These are phyloP conservation scores for Colletotrichum noveboracense DNA, from an alignment of 2,329 filamentous ascomycete genomes.

Conservation along the genomic window DNA sequence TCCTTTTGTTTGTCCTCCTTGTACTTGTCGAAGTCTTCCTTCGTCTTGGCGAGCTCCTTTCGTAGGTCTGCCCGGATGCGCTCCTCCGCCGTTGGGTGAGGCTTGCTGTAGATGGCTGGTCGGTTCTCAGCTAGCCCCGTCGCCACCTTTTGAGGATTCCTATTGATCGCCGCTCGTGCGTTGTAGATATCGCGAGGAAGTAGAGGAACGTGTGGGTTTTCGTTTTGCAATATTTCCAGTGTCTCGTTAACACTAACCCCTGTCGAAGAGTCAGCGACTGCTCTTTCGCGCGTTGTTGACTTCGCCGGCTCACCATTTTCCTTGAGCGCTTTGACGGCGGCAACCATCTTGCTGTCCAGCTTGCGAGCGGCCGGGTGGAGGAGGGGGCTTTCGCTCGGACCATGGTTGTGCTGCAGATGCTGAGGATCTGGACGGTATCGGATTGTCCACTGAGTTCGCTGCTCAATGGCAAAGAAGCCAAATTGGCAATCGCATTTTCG, in stretches of 20 bases:
- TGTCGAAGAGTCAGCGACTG: slow-evolving; percentile 42
- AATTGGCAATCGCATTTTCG: slow-evolving; percentile 73
- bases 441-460: slow-evolving; percentile 70
- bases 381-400: slow-evolving; percentile 70
- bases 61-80: slow-evolving; percentile 67
- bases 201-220: slow-evolving; percentile 68
- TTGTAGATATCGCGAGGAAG: slow-evolving; percentile 72
- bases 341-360: slow-evolving; percentile 71
- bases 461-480: slow-evolving; percentile 73
- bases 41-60: slow-evolving; percentile 62
- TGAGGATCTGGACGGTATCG: slow-evolving; percentile 64
- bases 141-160: slow-evolving; percentile 67
- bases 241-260: slow-evolving; percentile 70
- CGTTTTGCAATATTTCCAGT: slow-evolving; percentile 68
- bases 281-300: slow-evolving; percentile 4
- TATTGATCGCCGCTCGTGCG: slow-evolving; percentile 69
- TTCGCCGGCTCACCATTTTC: slow-evolving; percentile 60
- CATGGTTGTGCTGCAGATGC: slow-evolving; percentile 68
- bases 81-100: slow-evolving; percentile 66
- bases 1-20: slow-evolving; percentile 63
- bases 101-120: slow-evolving; percentile 71
- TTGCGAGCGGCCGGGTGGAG: slow-evolving; percentile 70
- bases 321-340: slow-evolving; percentile 69
- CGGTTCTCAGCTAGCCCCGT: slow-evolving; percentile 64
- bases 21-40: slow-evolving; percentile 60